Evolutionary conservation across 2,329 filamentous ascomycete species (phyloP), one percentile per base, ranked within the genome.

Genomic region (Dothideomycetes sp.): DNA sequence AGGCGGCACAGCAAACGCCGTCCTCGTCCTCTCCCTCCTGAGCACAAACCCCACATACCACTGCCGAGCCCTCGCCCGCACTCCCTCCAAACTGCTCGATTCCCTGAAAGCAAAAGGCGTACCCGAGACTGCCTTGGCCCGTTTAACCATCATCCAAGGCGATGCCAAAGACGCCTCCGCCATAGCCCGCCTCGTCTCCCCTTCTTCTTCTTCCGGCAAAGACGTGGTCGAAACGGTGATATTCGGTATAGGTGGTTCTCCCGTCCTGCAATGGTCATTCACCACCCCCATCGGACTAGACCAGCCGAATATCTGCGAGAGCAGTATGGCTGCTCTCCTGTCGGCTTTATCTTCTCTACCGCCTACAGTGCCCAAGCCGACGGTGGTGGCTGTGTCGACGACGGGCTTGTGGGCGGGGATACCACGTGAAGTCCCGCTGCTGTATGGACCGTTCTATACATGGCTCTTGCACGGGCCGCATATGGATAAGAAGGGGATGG

Each of bases 61-160:
- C 41, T 66, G 62, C 45, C 59, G 58, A 34, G 69, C 70, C 8
- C 59, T 75, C 7, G 70, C 60, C 17, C 67, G 72, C 14, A 68
- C 58, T 1, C 69, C 70, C 2, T 48, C 58, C 4, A 75, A 73
- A 49, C 65, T 75, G 34, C 56, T 50, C 34, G 47, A 52, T 7
- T 51, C 64, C n/a, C 61, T 75, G 22, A 51, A 46, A 24, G 33
- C 53, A 24, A 63, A 66, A 47, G 56, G 55, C 11, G 47, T 74
- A 36, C 49, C 61, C 18, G 37, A 55, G 15, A 44, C 53, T 9
- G 48, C 50, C 36, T 41, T 68, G 41, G 39, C 57, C 45, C 43
- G 47, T 22, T 52, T 68, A 40, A 67, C 60, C 42, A 65, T 73
- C 41, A 54, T 69, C 42, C 30, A 63, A 46, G 72, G 72, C 45